A percentile compares a stretch with the other conserved stretches of the same genome.
Evolutionary conservation across 2,329 filamentous ascomycete genomes (phyloP).

Genomic region (Penicillium hordei): DNA sequence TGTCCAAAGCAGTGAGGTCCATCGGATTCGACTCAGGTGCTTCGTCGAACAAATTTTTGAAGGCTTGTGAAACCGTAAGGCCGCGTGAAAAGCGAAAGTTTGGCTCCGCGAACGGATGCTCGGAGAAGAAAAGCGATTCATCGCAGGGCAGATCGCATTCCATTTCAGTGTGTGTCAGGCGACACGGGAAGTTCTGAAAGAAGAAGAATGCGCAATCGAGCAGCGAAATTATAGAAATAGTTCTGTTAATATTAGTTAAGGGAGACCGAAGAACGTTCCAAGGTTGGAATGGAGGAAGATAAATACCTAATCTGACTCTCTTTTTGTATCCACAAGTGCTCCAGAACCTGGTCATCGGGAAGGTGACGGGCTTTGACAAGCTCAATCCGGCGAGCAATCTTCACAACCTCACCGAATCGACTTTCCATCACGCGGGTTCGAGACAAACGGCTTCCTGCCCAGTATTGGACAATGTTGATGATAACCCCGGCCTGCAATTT

Average conservation of each 20-base stretch:
- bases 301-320: slow-evolving; percentile 46
- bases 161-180: slow-evolving; percentile 42
- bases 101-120: slow-evolving; percentile 45
- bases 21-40: slow-evolving; percentile 17
- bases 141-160: slow-evolving; percentile 47
- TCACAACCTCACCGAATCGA: slow-evolving; percentile 45
- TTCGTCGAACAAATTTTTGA: slow-evolving; percentile 41
- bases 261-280: not conserved
- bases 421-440: slow-evolving; percentile 45
- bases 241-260: slow-evolving; percentile 29
- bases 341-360: slow-evolving; percentile 38
- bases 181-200: slow-evolving; percentile 48
- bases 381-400: slow-evolving; percentile 43
- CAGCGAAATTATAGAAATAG: slow-evolving; percentile 42
- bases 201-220: slow-evolving; percentile 49
- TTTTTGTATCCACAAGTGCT: slow-evolving; percentile 46
- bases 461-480: slow-evolving; percentile 46
- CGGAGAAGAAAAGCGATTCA: slow-evolving; percentile 41
- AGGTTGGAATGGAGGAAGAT: not conserved
- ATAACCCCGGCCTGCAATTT: slow-evolving; percentile 46
- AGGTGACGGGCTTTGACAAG: slow-evolving; percentile 41
- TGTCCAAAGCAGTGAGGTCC: slow-evolving; percentile 39
- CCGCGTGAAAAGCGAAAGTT: slow-evolving; percentile 41
- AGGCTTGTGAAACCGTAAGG: slow-evolving; percentile 40
- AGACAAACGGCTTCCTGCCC: slow-evolving; percentile 42